Base-by-base conservation (phyloP, 2,329 filamentous ascomycete genomes). In the Aureobasidium sp. region DNA sequence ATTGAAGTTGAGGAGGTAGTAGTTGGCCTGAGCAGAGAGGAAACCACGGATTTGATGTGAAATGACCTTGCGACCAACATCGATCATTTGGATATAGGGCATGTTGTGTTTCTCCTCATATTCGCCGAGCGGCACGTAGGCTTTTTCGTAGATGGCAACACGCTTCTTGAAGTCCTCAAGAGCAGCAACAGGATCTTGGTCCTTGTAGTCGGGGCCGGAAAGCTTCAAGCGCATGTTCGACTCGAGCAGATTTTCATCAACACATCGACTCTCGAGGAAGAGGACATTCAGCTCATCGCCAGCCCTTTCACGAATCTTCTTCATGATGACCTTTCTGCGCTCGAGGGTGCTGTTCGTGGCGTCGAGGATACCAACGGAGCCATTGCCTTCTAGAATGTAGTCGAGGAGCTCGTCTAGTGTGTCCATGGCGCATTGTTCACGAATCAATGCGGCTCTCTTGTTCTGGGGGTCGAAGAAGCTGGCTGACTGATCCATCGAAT, bases 211-310 rank as follows among this genome's bases (percentile, higher is more conserved):
- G 0, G 94, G 94, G 0, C 94, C 94, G 3, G 90, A 95, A 7
- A 97, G 85, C 79, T 97, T 97, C 65, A 97, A 79, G 31, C 93
- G 91, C 91, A 97, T 97, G 71, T 97, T 97, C 19, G 92, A 90
- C 74, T 97, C 92, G 40, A 97, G 81, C 29, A 97, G 79, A 67
- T 85, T 85, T 63, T 89, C 81, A 68, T 97, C 92, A 64, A 91
- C 82, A 74, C 94, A 99, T 58, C 95, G 88, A 69, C 91, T 96
- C 77, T 99, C 94, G 31, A 99, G 88, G 73, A 97, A 99, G 12
- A 99, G 79, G 19, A 99, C 91, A 35, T 93, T 93, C 24, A 99
- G 81, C 66, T 86, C 84, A 64, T 90, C 89, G 2, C 93, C 91
- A 67, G 95, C 93, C 58, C 90, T 84, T 58, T 86, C 78, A 68